These are phyloP conservation scores for Talaromyces thailandensis DNA, from an alignment of 495 filamentous ascomycete genomes.

Conservation along the genomic window DNA sequence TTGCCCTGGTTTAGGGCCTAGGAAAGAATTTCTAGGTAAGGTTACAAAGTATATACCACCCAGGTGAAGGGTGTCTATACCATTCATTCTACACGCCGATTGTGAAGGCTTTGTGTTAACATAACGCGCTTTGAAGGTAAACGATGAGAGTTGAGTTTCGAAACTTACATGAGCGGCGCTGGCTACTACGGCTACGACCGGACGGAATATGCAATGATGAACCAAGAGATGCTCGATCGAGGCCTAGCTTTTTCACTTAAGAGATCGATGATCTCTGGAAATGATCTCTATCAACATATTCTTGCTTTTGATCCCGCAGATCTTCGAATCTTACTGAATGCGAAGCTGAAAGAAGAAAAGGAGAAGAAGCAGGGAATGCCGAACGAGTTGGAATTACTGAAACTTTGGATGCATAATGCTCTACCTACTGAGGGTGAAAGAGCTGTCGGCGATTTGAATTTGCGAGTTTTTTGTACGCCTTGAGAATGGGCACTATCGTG, in stretches of 20 bases:
- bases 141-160: slow-evolving; percentile 1
- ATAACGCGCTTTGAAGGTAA: background rate
- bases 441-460: background rate
- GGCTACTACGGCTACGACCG: slow-evolving; percentile 13
- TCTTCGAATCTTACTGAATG: background rate
- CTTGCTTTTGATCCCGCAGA: background rate
- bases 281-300: background rate
- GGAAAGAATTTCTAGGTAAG: background rate
- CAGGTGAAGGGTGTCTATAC: background rate
- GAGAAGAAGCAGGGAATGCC: background rate
- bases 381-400: background rate
- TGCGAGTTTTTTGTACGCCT: background rate
- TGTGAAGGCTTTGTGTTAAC: background rate
- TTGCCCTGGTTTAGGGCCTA: background rate
- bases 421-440: background rate
- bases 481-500: background rate
- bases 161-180: slow-evolving; percentile 6
- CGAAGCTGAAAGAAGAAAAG: background rate
- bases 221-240: background rate
- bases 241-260: background rate
- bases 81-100: background rate
- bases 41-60: background rate
- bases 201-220: background rate
- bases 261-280: background rate
- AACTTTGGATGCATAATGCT: background rate